A percentile compares a stretch with the other conserved stretches of the same genome.
Evolutionary conservation across 2,329 filamentous ascomycete species (phyloP).

Genomic region (Aspergillus arachidicola): DNA sequence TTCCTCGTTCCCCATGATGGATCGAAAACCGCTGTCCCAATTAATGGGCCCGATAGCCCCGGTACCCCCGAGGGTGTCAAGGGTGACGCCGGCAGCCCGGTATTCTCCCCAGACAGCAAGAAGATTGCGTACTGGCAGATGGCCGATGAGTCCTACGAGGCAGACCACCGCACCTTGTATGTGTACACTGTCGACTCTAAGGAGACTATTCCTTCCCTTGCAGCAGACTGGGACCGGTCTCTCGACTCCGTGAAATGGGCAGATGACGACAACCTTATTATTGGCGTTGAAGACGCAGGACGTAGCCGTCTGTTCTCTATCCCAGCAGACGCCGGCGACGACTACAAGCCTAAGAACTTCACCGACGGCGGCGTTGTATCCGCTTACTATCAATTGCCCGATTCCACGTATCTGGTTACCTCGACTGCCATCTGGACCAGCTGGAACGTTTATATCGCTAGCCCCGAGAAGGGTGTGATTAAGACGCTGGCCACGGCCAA

Average conservation of each 20-base stretch:
- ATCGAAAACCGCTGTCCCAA: slow-evolving; percentile 55
- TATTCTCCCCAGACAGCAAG: slow-evolving; percentile 73
- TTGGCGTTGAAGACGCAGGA: slow-evolving; percentile 73
- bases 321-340: slow-evolving; percentile 33
- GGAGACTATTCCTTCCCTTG: slow-evolving; percentile 41
- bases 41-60: slow-evolving; percentile 43
- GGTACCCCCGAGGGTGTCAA: slow-evolving; percentile 54
- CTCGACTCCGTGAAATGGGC: slow-evolving; percentile 54
- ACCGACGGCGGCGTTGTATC: slow-evolving; percentile 36
- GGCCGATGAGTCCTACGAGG: slow-evolving; percentile 75
- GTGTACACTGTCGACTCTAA: slow-evolving; percentile 39
- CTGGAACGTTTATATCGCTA: slow-evolving; percentile 38
- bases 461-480: slow-evolving; percentile 28
- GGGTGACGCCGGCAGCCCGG: slow-evolving; percentile 64
- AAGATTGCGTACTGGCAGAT: slow-evolving; percentile 78
- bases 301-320: slow-evolving; percentile 48
- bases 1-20: slow-evolving; percentile 70
- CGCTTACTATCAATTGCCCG: slow-evolving; percentile 33
- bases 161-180: slow-evolving; percentile 64
- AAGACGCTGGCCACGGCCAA: slow-evolving; percentile 41
- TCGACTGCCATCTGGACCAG: slow-evolving; percentile 39
- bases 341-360: slow-evolving; percentile 39
- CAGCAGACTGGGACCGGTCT: slow-evolving; percentile 55
- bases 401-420: slow-evolving; percentile 37
- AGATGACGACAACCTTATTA: slow-evolving; percentile 65